These are phyloP conservation scores for Tuber umbilicatum DNA, from an alignment of 495 filamentous ascomycete species.

Conservation along the genomic window DNA sequence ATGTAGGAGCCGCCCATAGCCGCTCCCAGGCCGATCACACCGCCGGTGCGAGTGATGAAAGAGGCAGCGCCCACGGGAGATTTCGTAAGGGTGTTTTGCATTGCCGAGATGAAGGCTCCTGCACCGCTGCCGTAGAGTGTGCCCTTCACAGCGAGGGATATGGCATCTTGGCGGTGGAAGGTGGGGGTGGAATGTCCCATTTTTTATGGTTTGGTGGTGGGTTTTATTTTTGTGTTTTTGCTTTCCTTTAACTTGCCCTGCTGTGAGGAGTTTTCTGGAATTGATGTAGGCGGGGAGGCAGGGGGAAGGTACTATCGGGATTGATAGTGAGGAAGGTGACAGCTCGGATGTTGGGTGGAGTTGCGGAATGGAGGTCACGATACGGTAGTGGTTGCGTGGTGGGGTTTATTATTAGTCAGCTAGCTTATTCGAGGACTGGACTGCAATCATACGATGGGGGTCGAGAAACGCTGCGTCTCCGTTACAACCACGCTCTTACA, in stretches of 20 bases:
- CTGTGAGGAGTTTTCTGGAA: not conserved
- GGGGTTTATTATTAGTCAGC: conserved; percentile 5
- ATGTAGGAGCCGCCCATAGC: conserved; percentile 73
- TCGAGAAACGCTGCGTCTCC: too few species aligned
- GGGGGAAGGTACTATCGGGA: not conserved
- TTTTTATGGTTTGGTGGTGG: conserved; percentile 5
- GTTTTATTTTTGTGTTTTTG: not conserved
- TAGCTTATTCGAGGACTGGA: too few species aligned
- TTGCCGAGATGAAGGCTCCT: conserved; percentile 65
- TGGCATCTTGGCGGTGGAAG: conserved; percentile 53
- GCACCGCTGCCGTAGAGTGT: conserved; percentile 58
- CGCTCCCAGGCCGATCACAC: conserved; percentile 60
- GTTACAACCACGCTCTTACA: too few species aligned
- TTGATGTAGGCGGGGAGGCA: not conserved
- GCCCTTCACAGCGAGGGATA: conserved; percentile 58
- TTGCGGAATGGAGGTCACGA: not conserved
- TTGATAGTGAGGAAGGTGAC: not conserved
- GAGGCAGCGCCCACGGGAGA: conserved; percentile 69
- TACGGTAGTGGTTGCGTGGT: not conserved
- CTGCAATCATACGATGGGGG: too few species aligned
- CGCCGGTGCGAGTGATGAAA: conserved; percentile 65
- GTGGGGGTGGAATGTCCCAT: conserved; percentile 9
- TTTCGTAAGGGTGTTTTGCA: conserved; percentile 77
- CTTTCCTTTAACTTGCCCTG: not conserved
- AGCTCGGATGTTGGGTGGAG: not conserved